A percentile compares a stretch with the other conserved stretches of the same genome.
Evolutionary conservation across 1,284 basidiomycete species (phyloP).

Genomic region (Caloboletus firmus): DNA sequence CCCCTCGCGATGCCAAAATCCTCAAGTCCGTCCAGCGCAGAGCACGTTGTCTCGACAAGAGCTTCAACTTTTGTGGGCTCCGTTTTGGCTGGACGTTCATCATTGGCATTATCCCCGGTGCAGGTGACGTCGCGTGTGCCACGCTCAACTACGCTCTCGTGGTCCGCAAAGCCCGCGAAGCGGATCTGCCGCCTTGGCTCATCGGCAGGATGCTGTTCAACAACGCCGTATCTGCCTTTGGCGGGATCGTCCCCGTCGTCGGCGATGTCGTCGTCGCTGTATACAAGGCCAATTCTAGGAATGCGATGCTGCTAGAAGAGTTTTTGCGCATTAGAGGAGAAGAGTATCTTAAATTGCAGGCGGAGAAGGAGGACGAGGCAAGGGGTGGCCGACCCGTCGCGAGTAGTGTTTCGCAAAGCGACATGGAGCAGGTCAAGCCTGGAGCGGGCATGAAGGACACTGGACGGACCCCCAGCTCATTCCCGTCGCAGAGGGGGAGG

Average conservation of each 20-base stretch:
- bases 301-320: slow-evolving; percentile 76
- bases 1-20: slow-evolving; percentile 74
- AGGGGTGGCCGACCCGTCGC: slow-evolving; percentile 12
- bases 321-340: slow-evolving; percentile 68
- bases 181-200: slow-evolving; percentile 70
- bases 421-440: slow-evolving; percentile 50
- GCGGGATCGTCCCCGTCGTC: slow-evolving; percentile 77
- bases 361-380: slow-evolving; percentile 30
- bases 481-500: slow-evolving; percentile 13
- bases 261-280: slow-evolving; percentile 76
- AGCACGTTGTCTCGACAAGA: slow-evolving; percentile 91
- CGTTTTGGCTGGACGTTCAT: slow-evolving; percentile 87
- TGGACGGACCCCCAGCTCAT: slow-evolving; percentile 2
- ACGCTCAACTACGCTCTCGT: slow-evolving; percentile 78
- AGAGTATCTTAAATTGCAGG: slow-evolving; percentile 54
- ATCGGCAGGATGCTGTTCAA: slow-evolving; percentile 76
- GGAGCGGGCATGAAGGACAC: slow-evolving; percentile 43
- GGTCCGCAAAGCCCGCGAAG: slow-evolving; percentile 72
- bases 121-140: slow-evolving; percentile 67
- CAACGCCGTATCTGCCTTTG: slow-evolving; percentile 68
- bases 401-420: slow-evolving; percentile 27
- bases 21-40: slow-evolving; percentile 73
- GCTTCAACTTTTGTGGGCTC: slow-evolving; percentile 80
- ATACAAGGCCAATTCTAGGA: slow-evolving; percentile 90
- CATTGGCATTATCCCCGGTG: slow-evolving; percentile 75